Evolutionary conservation across 345 rosid species (phyloP).

Genomic region (Hibiscus syriacus): DNA sequence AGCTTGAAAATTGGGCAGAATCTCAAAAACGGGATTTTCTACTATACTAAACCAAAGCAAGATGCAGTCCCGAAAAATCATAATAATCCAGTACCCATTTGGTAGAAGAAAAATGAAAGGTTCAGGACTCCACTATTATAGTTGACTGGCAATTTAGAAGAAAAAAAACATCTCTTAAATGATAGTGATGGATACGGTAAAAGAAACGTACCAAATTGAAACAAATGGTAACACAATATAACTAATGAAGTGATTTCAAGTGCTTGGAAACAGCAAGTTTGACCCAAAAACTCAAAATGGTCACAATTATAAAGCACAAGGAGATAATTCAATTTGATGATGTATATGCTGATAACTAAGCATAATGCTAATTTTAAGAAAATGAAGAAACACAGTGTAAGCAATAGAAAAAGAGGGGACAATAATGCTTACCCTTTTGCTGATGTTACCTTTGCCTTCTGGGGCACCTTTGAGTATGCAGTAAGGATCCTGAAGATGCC

Average conservation of each 20-base stretch:
- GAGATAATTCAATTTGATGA: not conserved
- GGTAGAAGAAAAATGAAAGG: not conserved
- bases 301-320: not conserved
- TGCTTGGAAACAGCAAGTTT: not conserved
- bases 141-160: not conserved
- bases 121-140: not conserved
- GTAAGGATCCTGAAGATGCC: slow-evolving; percentile 53
- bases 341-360: not conserved
- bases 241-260: not conserved
- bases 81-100: not conserved
- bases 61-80: not conserved
- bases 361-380: not conserved
- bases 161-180: not conserved
- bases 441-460: slow-evolving; percentile 54
- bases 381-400: not conserved
- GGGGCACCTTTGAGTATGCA: slow-evolving; percentile 87
- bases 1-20: not conserved
- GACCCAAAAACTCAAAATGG: not conserved
- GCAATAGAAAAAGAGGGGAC: not conserved
- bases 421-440: slow-evolving; percentile 46
- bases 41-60: not conserved
- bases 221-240: too few species aligned
- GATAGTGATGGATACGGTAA: too few species aligned
- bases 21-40: not conserved
- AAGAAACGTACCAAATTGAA: too few species aligned